Evolutionary conservation across 23 red algal species (phyloP), one percentile per base, ranked within the genome.

Genomic region (Gracilaria gracilis): DNA sequence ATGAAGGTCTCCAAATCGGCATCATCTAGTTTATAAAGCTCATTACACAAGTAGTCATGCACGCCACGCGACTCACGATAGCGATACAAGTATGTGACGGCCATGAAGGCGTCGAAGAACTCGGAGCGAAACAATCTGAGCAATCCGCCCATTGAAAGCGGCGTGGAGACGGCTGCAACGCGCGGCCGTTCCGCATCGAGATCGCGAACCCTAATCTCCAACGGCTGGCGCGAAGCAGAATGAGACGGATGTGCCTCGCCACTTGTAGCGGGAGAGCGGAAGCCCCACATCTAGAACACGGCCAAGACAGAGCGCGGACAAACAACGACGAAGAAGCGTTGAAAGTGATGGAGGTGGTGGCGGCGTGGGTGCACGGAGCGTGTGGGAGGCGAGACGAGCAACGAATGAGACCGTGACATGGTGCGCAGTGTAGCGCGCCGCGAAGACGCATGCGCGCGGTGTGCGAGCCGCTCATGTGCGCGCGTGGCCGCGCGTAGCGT

Each of bases 61-160:
- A 99, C 94, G 57, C 97, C 97, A 36, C 91, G 91, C 16, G 82
- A 86, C 32, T 90, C 31, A 23, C 97, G 85, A 70, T 99, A 99
- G 36, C 97, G 94, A 47, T 99, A 99, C 77, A 99, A 77, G 67
- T 99, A 99, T 39, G 94, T 95, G 79, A 99, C 97, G 33, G 97
- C 97, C 97, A 99, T 99, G 81, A 93, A 99, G 65, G 97, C 94
- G 83, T 99, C 97, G 73, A 99, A 99, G 50, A 99, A 99, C 25
- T 99, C 97, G 34, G 97, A 99, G 40, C 97, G 94, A 76, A 99
- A 99, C 34, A 99, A 89, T 25, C 97, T 91, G 29, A 99, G 85
- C 49, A 99, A 81, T 67, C 94, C 94, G 42, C 97, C 94, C 94
- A 96, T 96, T 9, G 94, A 96, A 3, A 96, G 34, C 31, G 82